A percentile compares a stretch with the other conserved stretches of the same genome.
Conservation (phyloP, 148 eudicot genomes). For the Euryodendron excelsum region DNA sequence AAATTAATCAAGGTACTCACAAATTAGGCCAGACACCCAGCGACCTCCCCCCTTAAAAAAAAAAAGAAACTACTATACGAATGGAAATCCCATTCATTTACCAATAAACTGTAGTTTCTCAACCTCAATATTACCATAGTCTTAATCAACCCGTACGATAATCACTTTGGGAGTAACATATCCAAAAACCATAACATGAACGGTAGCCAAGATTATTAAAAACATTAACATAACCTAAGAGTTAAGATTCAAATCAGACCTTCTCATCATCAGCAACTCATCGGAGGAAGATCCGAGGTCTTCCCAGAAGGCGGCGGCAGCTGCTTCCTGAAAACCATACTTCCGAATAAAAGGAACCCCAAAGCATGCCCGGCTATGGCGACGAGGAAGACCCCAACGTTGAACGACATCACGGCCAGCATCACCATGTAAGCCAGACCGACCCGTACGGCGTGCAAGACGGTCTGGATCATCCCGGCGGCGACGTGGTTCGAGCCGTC, state of each 20-base stretch:
- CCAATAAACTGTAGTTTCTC: no score
- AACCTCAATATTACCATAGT: no score
- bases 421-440: constrained; percentile 53
- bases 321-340: constrained; percentile 27
- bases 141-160: no score
- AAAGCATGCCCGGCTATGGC: constrained; percentile 43
- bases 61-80: no score
- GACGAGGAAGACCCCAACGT: constrained; percentile 41
- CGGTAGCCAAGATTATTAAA: no score
- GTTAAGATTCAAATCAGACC: background rate
- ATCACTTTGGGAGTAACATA: no score
- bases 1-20: no score
- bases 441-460: constrained; percentile 39
- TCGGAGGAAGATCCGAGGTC: constrained; percentile 29
- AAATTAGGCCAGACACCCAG: no score
- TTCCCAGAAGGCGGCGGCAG: constrained; percentile 16
- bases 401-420: constrained; percentile 57
- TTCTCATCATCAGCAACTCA: constrained; percentile 23
- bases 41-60: no score
- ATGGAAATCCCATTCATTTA: no score
- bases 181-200: no score
- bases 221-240: background rate
- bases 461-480: constrained; percentile 35
- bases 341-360: constrained; percentile 51
- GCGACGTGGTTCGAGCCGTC: constrained; percentile 17